phyloP scores from a whole-genome alignment of 345 rosid species.

The Theobroma cacao region DNA sequence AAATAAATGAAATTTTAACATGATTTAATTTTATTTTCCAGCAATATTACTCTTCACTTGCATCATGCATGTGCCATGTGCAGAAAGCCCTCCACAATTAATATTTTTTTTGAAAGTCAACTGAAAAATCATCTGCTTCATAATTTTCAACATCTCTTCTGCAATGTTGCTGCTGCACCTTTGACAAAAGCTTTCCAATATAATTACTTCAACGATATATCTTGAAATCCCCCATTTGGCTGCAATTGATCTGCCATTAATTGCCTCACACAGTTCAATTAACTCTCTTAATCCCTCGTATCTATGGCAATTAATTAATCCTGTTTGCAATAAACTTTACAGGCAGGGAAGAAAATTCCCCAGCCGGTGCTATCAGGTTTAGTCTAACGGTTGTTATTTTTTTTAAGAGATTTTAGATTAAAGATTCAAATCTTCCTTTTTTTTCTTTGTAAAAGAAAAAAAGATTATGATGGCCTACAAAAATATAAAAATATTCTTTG shows the following conservation, averaged over 20 bases:
- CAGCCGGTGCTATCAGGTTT: not conserved
- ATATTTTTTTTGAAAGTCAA: not conserved
- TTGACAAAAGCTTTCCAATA: no score
- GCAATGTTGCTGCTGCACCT: not conserved
- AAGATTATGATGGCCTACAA: not conserved
- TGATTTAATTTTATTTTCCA: not conserved
- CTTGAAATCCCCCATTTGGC: no score
- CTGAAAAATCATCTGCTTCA: not conserved
- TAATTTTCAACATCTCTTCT: not conserved
- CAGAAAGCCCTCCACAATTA: not conserved
- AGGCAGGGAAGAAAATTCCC: not conserved
- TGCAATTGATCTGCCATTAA: no score
- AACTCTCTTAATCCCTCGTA: not conserved
- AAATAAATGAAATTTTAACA: no score
- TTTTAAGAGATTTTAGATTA: no score
- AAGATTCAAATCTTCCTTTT: no score
- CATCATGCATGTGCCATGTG: not conserved
- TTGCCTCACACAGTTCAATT: not conserved
- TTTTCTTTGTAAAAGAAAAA: no score
- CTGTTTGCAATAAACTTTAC: not conserved
- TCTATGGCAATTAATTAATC: not conserved
- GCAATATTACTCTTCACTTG: not conserved
- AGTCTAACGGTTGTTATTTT: no score
- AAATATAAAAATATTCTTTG: not conserved
- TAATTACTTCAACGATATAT: no score